Conservation (phyloP, 257 asterid genomes). For the Primulina eburnea region DNA sequence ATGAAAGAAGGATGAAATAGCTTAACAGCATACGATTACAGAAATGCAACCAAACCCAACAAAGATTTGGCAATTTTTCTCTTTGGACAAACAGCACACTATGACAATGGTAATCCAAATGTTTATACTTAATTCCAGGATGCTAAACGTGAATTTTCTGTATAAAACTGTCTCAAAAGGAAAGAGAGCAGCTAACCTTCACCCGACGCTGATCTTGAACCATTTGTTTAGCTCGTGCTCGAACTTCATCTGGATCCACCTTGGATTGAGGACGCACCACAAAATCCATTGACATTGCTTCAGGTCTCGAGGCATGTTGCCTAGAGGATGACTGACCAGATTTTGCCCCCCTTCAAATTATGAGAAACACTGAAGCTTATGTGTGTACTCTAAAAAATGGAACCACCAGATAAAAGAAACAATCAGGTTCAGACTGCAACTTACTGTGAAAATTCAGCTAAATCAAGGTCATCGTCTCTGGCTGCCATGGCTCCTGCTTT, state of each 20-base stretch:
- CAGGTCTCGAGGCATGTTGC: slow-evolving; percentile 52
- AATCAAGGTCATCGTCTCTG: slow-evolving; percentile 47
- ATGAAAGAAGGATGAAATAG: not conserved
- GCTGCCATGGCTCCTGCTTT: slow-evolving; percentile 45
- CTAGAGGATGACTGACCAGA: slow-evolving; percentile 47
- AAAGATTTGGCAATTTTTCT: not conserved
- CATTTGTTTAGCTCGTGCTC: slow-evolving; percentile 70
- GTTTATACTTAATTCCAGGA: not conserved
- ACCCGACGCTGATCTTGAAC: slow-evolving; percentile 69
- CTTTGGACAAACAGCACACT: not conserved
- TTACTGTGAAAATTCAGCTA: slow-evolving; percentile 45
- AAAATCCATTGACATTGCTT: slow-evolving; percentile 89
- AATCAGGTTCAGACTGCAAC: slow-evolving; percentile 14
- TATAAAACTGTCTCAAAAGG: slow-evolving; percentile 2
- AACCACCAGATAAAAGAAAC: not conserved
- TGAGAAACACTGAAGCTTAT: slow-evolving; percentile 19
- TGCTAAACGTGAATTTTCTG: not conserved
- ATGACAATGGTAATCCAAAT: not conserved
- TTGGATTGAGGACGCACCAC: slow-evolving; percentile 89
- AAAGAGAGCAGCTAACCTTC: slow-evolving; percentile 50
- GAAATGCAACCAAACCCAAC: not conserved
- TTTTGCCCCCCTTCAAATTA: slow-evolving; percentile 41
- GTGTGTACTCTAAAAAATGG: not conserved
- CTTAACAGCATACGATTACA: not conserved
- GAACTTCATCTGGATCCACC: slow-evolving; percentile 83